Percentiles rank a stretch among this genome's conserved stretches.
Conservation (phyloP, 352 stramenopile genomes). For the Pythium phragmitis region DNA sequence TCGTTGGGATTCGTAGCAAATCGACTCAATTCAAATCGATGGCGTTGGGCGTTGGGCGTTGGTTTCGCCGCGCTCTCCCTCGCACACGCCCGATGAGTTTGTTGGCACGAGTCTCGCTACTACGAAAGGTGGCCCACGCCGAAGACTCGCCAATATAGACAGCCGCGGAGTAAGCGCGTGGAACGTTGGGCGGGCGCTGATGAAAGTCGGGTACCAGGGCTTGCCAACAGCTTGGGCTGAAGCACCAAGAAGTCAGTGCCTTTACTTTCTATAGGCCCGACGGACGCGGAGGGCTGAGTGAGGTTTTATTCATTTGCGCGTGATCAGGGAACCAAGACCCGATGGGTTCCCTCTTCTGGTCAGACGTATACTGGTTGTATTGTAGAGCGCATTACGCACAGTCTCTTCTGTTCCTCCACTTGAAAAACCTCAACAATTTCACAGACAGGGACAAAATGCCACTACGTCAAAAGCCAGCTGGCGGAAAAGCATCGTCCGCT, state of each 20-base stretch:
- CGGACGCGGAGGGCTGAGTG: constrained; percentile 11
- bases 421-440: constrained; percentile 10
- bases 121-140: background rate
- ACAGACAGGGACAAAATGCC: constrained; percentile 8
- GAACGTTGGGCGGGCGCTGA: no score
- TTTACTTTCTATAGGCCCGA: background rate
- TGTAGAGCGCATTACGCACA: constrained; percentile 19
- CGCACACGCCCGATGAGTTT: no score
- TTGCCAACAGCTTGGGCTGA: constrained; percentile 6
- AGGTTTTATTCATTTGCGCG: constrained; percentile 15
- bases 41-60: no score
- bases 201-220: background rate
- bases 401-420: background rate
- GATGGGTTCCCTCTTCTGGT: background rate
- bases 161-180: background rate
- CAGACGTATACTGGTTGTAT: constrained; percentile 8
- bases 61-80: background rate
- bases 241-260: constrained; percentile 22
- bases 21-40: background rate
- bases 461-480: constrained; percentile 5
- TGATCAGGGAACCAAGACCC: background rate
- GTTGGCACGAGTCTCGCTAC: no score
- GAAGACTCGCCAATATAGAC: background rate
- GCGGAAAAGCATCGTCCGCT: constrained; percentile 9
- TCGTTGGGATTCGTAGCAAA: background rate